phyloP scores from a whole-genome alignment of 805 yeast genomes.

The Metschnikowia gruessii region DNA sequence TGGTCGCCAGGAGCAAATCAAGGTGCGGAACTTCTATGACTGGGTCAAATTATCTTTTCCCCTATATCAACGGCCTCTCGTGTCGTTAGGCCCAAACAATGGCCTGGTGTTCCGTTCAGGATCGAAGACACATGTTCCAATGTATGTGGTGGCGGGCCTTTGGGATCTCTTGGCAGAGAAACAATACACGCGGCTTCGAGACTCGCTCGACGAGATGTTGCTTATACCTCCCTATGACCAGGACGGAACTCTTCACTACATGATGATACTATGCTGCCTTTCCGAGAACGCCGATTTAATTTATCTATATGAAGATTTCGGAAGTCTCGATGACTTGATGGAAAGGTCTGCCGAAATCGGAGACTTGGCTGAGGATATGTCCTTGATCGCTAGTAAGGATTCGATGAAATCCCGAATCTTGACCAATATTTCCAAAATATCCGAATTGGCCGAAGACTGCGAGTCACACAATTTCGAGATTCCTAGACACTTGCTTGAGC shows the following conservation, averaged over 20 bases:
- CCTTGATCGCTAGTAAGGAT: constrained; percentile 15
- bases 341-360: constrained; percentile 11
- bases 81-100: constrained; percentile 12
- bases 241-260: constrained; percentile 42
- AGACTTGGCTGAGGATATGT: constrained; percentile 18
- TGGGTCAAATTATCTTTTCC: constrained; percentile 35
- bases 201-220: constrained; percentile 34
- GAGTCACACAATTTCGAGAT: constrained; percentile 24
- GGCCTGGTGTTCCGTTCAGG: constrained; percentile 43
- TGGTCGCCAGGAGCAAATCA: constrained; percentile 14
- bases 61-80: constrained; percentile 9
- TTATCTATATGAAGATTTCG: constrained; percentile 2
- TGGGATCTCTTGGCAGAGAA: constrained; percentile 43
- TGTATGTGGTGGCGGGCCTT: constrained; percentile 38
- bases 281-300: constrained; percentile 24
- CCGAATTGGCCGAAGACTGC: constrained; percentile 21
- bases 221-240: constrained; percentile 42
- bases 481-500: constrained; percentile 21
- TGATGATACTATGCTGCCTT: constrained; percentile 31
- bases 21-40: constrained; percentile 34
- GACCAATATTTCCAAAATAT: constrained; percentile 7
- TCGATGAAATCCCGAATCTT: constrained; percentile 13
- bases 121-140: constrained; percentile 38
- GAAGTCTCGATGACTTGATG: constrained; percentile 6
- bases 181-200: constrained; percentile 33